Evolutionary conservation across 2,329 filamentous ascomycete species (phyloP).

Genomic region (Talaromyces verruculosus): DNA sequence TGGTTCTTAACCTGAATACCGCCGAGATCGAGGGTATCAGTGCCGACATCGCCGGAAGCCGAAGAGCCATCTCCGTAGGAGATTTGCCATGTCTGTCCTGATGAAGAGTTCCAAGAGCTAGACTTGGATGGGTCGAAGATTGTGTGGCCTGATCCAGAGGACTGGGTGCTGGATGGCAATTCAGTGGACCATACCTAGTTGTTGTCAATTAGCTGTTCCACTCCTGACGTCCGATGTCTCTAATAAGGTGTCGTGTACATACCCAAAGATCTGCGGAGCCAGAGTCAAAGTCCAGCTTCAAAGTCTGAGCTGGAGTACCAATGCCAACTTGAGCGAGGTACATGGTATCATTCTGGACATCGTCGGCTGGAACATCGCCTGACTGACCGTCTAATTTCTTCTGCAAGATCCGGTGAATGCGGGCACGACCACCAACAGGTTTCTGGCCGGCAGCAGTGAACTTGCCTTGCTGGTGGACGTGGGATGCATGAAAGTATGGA

Average conservation of each 20-base stretch:
- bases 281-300: slow-evolving; percentile 68
- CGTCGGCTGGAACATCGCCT: slow-evolving; percentile 57
- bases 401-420: slow-evolving; percentile 52
- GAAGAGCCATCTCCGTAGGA: slow-evolving; percentile 67
- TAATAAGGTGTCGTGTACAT: slow-evolving; percentile 27
- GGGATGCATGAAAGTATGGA: slow-evolving; percentile 57
- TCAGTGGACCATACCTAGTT: slow-evolving; percentile 58
- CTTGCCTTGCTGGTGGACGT: slow-evolving; percentile 51
- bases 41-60: slow-evolving; percentile 65
- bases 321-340: slow-evolving; percentile 66
- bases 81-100: slow-evolving; percentile 62
- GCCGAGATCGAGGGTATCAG: slow-evolving; percentile 62
- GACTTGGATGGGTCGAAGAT: slow-evolving; percentile 64
- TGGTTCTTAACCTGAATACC: slow-evolving; percentile 62
- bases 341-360: slow-evolving; percentile 65
- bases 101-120: slow-evolving; percentile 55
- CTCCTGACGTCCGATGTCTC: background rate
- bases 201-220: background rate
- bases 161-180: slow-evolving; percentile 41
- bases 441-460: slow-evolving; percentile 43
- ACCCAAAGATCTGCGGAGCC: slow-evolving; percentile 71
- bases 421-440: slow-evolving; percentile 51
- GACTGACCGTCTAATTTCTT: slow-evolving; percentile 48
- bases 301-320: slow-evolving; percentile 63
- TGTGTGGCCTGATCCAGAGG: slow-evolving; percentile 46